Percentiles rank a stretch among this genome's conserved stretches.
Conservation (phyloP, 345 rosid genomes). For the Aurinia saxatilis region DNA sequence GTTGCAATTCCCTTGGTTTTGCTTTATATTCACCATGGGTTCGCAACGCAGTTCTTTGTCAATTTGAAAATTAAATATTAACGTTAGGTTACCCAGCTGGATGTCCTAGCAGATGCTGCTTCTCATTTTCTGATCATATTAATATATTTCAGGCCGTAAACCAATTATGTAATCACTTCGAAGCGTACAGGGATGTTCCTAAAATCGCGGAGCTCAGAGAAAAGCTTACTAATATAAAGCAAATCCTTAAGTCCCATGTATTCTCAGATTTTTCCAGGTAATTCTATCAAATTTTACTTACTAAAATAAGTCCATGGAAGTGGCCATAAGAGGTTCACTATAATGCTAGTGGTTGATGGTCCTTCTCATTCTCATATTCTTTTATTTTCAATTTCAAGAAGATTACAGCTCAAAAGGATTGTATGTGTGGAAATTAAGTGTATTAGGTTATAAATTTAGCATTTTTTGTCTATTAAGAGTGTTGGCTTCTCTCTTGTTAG, state of each 20-base stretch:
- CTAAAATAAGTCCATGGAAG: background rate
- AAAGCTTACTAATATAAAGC: slow-evolving; percentile 90
- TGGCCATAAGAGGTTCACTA: background rate
- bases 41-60: background rate
- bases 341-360: slow-evolving; percentile 4
- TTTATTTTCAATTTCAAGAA: background rate
- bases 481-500: background rate
- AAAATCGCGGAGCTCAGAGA: slow-evolving; percentile 95
- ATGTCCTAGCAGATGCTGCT: background rate
- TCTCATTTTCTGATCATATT: background rate
- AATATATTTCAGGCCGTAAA: slow-evolving; percentile 85
- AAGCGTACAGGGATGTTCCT: slow-evolving; percentile 95
- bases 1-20: background rate
- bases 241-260: slow-evolving; percentile 90
- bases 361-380: background rate
- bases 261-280: slow-evolving; percentile 97
- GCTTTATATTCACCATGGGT: slow-evolving; percentile 3
- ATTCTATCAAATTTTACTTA: background rate
- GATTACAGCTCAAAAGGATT: background rate
- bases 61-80: background rate
- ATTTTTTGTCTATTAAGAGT: background rate
- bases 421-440: background rate
- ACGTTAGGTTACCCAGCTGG: background rate
- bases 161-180: slow-evolving; percentile 94
- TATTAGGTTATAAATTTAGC: background rate